phyloP scores from a whole-genome alignment of 2,329 filamentous ascomycete species.

The Endoconidiophora polonica region DNA sequence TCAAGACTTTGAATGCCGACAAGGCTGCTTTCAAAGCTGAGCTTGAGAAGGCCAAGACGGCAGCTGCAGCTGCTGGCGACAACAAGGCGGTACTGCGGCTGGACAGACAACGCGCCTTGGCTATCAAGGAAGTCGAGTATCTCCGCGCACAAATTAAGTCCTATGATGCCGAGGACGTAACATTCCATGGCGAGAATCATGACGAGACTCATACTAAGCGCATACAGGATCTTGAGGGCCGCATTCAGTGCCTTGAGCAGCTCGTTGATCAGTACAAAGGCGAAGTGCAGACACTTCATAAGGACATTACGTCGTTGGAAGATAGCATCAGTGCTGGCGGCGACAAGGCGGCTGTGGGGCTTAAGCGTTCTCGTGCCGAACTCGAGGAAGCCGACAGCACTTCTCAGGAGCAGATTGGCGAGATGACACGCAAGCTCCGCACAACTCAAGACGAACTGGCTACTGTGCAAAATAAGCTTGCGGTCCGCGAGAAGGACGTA shows the following conservation, averaged over 20 bases:
- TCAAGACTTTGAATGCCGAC: slow-evolving; percentile 56
- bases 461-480: slow-evolving; percentile 50
- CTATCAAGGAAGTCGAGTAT: slow-evolving; percentile 86
- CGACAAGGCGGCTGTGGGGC: slow-evolving; percentile 16
- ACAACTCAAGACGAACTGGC: slow-evolving; percentile 65
- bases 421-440: slow-evolving; percentile 74
- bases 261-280: slow-evolving; percentile 72
- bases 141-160: slow-evolving; percentile 81
- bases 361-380: slow-evolving; percentile 44
- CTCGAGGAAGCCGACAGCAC: slow-evolving; percentile 31
- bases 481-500: slow-evolving; percentile 59
- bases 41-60: slow-evolving; percentile 49
- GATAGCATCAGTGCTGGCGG: slow-evolving; percentile 27
- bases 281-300: slow-evolving; percentile 59
- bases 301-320: slow-evolving; percentile 55
- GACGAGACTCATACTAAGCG: slow-evolving; percentile 5
- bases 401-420: slow-evolving; percentile 56
- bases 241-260: slow-evolving; percentile 61
- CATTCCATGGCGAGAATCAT: slow-evolving; percentile 52
- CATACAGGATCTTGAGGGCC: slow-evolving; percentile 32
- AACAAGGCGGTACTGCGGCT: slow-evolving; percentile 60
- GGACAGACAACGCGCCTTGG: slow-evolving; percentile 71
- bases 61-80: slow-evolving; percentile 28
- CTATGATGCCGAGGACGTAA: slow-evolving; percentile 73
- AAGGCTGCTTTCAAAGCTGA: slow-evolving; percentile 47